phyloP scores from a whole-genome alignment of 768 basidiomycete genomes.

The Lentinula lateritia region DNA sequence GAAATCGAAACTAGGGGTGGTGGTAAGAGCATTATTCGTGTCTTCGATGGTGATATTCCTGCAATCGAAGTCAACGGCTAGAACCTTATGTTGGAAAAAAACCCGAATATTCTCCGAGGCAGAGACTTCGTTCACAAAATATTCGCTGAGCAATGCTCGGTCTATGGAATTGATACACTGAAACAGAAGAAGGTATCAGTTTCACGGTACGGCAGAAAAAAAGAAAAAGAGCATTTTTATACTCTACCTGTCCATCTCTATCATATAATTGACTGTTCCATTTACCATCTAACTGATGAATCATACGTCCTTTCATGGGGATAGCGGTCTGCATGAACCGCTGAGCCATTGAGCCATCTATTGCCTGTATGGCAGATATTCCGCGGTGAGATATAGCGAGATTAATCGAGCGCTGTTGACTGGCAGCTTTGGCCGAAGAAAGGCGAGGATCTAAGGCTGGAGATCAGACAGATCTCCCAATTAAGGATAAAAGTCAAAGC shows the following conservation, averaged over 20 bases:
- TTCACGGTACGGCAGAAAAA: constrained; percentile 10
- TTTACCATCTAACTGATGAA: constrained; percentile 71
- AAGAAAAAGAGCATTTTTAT: constrained; percentile 4
- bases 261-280: constrained; percentile 86
- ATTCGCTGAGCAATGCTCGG: constrained; percentile 81
- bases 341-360: constrained; percentile 66
- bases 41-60: constrained; percentile 52
- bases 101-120: constrained; percentile 55
- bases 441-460: constrained; percentile 61
- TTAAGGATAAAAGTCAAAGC: constrained; percentile 8
- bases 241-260: constrained; percentile 75
- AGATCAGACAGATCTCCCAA: constrained; percentile 2
- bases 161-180: constrained; percentile 95
- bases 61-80: constrained; percentile 68
- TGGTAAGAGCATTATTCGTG: constrained; percentile 32
- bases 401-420: constrained; percentile 89
- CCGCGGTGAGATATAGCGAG: constrained; percentile 93
- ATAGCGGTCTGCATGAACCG: constrained; percentile 75
- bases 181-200: constrained; percentile 15
- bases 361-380: constrained; percentile 77
- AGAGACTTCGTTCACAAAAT: constrained; percentile 74
- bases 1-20: constrained; percentile 59
- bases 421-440: constrained; percentile 56
- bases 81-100: constrained; percentile 79
- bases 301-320: constrained; percentile 95